Evolutionary conservation across 2,329 filamentous ascomycete genomes (phyloP).

Genomic region (Alternaria sp.): DNA sequence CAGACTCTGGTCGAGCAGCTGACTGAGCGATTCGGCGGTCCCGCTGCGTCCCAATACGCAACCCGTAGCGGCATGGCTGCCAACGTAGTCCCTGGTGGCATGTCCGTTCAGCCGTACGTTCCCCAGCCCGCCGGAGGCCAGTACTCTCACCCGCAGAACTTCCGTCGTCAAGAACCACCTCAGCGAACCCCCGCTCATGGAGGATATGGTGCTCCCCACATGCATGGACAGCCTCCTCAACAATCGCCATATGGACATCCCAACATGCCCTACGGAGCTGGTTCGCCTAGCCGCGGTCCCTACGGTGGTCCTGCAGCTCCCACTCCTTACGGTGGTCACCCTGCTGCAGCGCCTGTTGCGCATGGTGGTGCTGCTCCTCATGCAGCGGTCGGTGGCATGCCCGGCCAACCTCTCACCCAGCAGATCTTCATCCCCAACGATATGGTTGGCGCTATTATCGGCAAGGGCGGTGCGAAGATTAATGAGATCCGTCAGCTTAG

Average conservation of each 20-base stretch:
- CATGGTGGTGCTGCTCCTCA: conserved; percentile 77
- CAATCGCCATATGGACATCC: conserved; percentile 60
- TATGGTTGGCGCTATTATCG: conserved; percentile 99
- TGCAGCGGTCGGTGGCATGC: conserved; percentile 66
- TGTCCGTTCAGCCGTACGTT: conserved; percentile 99
- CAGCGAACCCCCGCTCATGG: conserved; percentile 79
- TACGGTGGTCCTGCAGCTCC: conserved; percentile 84
- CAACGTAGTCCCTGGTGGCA: conserved; percentile 92
- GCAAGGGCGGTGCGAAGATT: conserved; percentile 98
- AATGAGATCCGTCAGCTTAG: conserved; percentile 98
- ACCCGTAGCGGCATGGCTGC: conserved; percentile 93
- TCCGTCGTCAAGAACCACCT: conserved; percentile 68
- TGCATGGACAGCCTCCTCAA: conserved; percentile 69
- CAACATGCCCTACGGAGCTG: conserved; percentile 80
- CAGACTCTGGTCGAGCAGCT: conserved; percentile 98
- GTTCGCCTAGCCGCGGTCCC: conserved; percentile 72
- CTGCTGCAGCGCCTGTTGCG: conserved; percentile 58
- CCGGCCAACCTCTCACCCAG: conserved; percentile 86
- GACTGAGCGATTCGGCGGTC: conserved; percentile 94
- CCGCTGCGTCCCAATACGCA: conserved; percentile 96
- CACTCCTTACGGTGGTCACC: conserved; percentile 71
- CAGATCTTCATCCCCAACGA: conserved; percentile 99
- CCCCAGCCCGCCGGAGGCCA: conserved; percentile 92
- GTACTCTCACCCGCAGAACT: conserved; percentile 91
- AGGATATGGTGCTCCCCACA: conserved; percentile 72